Percentiles rank a stretch among this genome's conserved stretches.
Evolutionary conservation across 179 eudicot species (phyloP).

Genomic region (Dionaea muscipula): DNA sequence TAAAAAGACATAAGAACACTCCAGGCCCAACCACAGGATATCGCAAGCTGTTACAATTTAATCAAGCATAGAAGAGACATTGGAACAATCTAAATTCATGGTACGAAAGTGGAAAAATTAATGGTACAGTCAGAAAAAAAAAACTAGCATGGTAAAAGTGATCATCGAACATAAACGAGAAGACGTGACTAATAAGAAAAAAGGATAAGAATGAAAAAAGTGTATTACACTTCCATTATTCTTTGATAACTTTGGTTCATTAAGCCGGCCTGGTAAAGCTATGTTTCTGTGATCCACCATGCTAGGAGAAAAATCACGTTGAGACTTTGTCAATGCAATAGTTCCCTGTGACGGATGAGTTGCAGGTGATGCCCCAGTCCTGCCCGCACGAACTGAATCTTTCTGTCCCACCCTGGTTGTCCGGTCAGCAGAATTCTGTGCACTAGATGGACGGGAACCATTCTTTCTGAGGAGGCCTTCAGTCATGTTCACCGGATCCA

Average conservation of each 20-base stretch:
- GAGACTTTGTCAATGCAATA: slow-evolving; percentile 20
- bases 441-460: slow-evolving; percentile 18
- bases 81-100: no score
- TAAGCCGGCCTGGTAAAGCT: slow-evolving; percentile 25
- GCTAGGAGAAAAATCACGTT: slow-evolving; percentile 15
- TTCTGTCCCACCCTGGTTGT: slow-evolving; percentile 17
- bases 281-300: slow-evolving; percentile 24
- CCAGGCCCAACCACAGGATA: no score
- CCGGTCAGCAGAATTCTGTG: slow-evolving; percentile 17
- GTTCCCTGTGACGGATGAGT: slow-evolving; percentile 19
- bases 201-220: slow-evolving; percentile 5
- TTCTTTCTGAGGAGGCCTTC: slow-evolving; percentile 19
- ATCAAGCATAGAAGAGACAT: no score
- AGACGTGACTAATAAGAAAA: no score
- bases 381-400: slow-evolving; percentile 16
- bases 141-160: background rate
- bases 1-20: no score
- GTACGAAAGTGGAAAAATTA: no score
- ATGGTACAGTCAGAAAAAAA: background rate
- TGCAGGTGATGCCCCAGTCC: slow-evolving; percentile 16
- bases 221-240: slow-evolving; percentile 49
- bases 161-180: background rate
- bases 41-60: no score
- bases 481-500: slow-evolving; percentile 11
- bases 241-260: slow-evolving; percentile 38